phyloP scores from a whole-genome alignment of 2,329 filamentous ascomycete species.

The Cladosporium austrohemisphaericum region DNA sequence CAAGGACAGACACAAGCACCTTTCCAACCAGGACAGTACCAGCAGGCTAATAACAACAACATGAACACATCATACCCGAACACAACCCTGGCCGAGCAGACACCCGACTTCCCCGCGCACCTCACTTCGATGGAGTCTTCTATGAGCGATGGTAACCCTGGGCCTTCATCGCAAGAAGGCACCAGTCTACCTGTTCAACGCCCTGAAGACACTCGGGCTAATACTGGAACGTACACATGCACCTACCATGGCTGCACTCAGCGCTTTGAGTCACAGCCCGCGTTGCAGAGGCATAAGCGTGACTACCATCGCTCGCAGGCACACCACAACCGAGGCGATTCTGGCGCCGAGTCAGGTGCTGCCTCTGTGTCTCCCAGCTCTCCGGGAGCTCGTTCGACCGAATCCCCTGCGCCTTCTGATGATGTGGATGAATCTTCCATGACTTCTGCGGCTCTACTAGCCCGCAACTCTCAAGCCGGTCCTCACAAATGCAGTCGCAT shows the following conservation, averaged over 20 bases:
- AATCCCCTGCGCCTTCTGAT: slow-evolving; percentile 27
- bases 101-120: slow-evolving; percentile 56
- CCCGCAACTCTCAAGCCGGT: slow-evolving; percentile 80
- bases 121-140: slow-evolving; percentile 61
- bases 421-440: slow-evolving; percentile 35
- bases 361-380: slow-evolving; percentile 24
- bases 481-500: slow-evolving; percentile 90
- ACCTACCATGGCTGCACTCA: slow-evolving; percentile 87
- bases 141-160: slow-evolving; percentile 50
- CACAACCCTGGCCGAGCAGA: slow-evolving; percentile 36
- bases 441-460: slow-evolving; percentile 54
- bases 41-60: slow-evolving; percentile 20
- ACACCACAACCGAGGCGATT: slow-evolving; percentile 27
- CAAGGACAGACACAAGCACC: slow-evolving; percentile 20
- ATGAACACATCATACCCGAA: slow-evolving; percentile 28
- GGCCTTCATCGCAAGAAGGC: slow-evolving; percentile 42
- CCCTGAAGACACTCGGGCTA: slow-evolving; percentile 64
- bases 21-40: slow-evolving; percentile 28
- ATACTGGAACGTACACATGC: slow-evolving; percentile 90
- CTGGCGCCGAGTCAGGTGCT: slow-evolving; percentile 33
- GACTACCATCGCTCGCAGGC: slow-evolving; percentile 75
- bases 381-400: slow-evolving; percentile 25
- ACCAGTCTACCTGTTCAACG: slow-evolving; percentile 37
- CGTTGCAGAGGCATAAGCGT: slow-evolving; percentile 92
- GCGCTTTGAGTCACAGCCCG: slow-evolving; percentile 81